phyloP scores from a whole-genome alignment of 208 protist species.

The Leishmania gerbilli region DNA sequence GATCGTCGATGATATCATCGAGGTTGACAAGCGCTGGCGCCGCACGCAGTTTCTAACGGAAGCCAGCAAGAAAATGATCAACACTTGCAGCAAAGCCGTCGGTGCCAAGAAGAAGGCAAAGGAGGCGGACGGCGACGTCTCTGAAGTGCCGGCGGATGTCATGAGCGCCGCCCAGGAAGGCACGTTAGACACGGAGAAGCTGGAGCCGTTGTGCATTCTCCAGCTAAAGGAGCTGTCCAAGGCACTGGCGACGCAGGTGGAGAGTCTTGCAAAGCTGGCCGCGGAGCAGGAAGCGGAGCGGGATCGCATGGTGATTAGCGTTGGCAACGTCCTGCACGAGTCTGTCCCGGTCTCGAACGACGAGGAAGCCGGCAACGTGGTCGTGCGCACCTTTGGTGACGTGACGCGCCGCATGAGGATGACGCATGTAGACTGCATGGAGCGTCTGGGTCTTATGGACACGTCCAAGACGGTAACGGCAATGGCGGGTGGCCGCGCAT shows the following conservation, averaged over 20 bases:
- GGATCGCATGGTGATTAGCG: slow-evolving; percentile 76
- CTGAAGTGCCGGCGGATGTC: slow-evolving; percentile 66
- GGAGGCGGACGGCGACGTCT: slow-evolving; percentile 79
- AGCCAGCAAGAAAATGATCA: slow-evolving; percentile 88
- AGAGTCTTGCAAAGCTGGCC: slow-evolving; percentile 63
- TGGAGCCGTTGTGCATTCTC: slow-evolving; percentile 74
- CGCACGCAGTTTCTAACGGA: slow-evolving; percentile 83
- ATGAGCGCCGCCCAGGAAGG: slow-evolving; percentile 52
- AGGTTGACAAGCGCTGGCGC: slow-evolving; percentile 93
- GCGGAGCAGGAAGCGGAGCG: slow-evolving; percentile 62
- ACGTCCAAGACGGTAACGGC: slow-evolving; percentile 74
- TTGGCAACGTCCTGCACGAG: slow-evolving; percentile 98
- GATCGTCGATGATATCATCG: slow-evolving; percentile 93
- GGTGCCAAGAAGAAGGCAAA: slow-evolving; percentile 94
- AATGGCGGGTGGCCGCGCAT: slow-evolving; percentile 97
- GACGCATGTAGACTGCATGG: slow-evolving; percentile 95
- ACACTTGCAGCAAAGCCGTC: slow-evolving; percentile 89
- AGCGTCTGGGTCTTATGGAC: slow-evolving; percentile 91
- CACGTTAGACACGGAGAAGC: slow-evolving; percentile 53
- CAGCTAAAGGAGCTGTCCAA: slow-evolving; percentile 93
- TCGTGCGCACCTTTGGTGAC: slow-evolving; percentile 89
- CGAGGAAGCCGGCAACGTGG: slow-evolving; percentile 94
- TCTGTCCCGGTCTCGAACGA: slow-evolving; percentile 93
- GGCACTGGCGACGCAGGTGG: slow-evolving; percentile 59
- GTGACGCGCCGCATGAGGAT: slow-evolving; percentile 65